These are phyloP conservation scores for Apiospora arundinis DNA, from an alignment of 2,329 filamentous ascomycete species.

Conservation along the genomic window DNA sequence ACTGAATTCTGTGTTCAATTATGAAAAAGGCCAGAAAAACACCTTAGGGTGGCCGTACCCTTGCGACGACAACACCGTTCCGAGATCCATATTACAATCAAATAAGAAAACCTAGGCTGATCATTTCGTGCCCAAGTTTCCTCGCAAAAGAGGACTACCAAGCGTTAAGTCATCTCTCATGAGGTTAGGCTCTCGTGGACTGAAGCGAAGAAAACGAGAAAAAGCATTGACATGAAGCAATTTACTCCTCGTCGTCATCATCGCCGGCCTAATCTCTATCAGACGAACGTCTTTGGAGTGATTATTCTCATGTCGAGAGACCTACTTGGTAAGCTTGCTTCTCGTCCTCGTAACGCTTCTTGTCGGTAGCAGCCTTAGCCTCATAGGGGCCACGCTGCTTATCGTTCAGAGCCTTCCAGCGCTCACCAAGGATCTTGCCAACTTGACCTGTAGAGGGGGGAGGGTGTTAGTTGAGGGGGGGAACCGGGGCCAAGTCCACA, in stretches of 20 bases:
- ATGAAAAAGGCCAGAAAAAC: constrained; percentile 19
- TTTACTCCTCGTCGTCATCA: constrained; percentile 51
- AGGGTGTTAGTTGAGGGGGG: constrained; percentile 5
- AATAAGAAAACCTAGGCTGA: constrained; percentile 23
- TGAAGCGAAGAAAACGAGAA: constrained; percentile 32
- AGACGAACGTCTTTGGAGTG: constrained; percentile 32
- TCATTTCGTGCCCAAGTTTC: constrained; percentile 9
- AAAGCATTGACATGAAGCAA: neutral
- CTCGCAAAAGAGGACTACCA: constrained; percentile 12
- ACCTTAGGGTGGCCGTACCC: no score
- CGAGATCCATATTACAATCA: constrained; percentile 29
- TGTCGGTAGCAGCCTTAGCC: constrained; percentile 94
- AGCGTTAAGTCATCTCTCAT: constrained; percentile 20
- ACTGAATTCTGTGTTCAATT: neutral
- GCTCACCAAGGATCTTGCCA: constrained; percentile 96
- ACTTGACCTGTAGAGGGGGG: constrained; percentile 73
- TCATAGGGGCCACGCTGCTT: constrained; percentile 95
- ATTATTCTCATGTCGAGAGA: constrained; percentile 5
- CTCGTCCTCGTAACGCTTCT: constrained; percentile 99
- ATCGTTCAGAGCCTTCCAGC: constrained; percentile 96
- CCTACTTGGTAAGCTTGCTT: constrained; percentile 81
- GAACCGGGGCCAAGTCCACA: neutral
- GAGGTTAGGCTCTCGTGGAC: constrained; percentile 23
- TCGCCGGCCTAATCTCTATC: constrained; percentile 52
- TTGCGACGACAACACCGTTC: constrained; percentile 28